These are phyloP conservation scores for Knoxdaviesia proteae DNA, from an alignment of 2,329 filamentous ascomycete genomes.

Conservation along the genomic window DNA sequence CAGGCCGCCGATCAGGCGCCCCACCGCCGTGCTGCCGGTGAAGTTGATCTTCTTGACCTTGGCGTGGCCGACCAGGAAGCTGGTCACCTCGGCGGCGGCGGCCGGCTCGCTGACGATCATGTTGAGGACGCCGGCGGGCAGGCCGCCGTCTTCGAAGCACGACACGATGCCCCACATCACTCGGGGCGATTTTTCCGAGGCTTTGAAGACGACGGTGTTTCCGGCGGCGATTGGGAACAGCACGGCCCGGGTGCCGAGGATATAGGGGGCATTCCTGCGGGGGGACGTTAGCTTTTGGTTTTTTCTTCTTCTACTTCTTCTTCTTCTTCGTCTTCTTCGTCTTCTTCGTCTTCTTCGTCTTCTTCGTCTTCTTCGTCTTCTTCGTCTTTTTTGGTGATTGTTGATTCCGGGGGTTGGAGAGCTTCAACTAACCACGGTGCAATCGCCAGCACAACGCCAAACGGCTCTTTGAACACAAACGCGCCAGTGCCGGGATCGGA, in stretches of 20 bases:
- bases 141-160: slow-evolving; percentile 50
- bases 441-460: slow-evolving; percentile 59
- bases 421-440: slow-evolving; percentile 46
- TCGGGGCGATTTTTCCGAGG: slow-evolving; percentile 44
- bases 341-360: background rate
- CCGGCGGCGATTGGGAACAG: slow-evolving; percentile 50
- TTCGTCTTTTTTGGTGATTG: too few species aligned
- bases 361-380: background rate
- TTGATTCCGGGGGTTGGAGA: background rate
- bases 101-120: slow-evolving; percentile 44
- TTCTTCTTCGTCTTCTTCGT: too few species aligned
- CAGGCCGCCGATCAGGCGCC: slow-evolving; percentile 46
- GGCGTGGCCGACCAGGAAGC: slow-evolving; percentile 43
- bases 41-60: slow-evolving; percentile 68
- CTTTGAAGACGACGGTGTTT: slow-evolving; percentile 60
- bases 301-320: background rate
- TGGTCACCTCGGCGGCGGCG: slow-evolving; percentile 46
- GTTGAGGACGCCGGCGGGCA: slow-evolving; percentile 57
- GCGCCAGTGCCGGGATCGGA: slow-evolving; percentile 19
- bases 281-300: slow-evolving; percentile 4
- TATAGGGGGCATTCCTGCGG: slow-evolving; percentile 33
- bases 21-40: slow-evolving; percentile 57
- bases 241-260: slow-evolving; percentile 32
- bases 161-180: slow-evolving; percentile 40
- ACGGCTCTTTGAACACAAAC: slow-evolving; percentile 54